These are phyloP conservation scores for Triticum dicoccoides DNA, from an alignment of 176 grass and related monocot genomes.

Conservation along the genomic window DNA sequence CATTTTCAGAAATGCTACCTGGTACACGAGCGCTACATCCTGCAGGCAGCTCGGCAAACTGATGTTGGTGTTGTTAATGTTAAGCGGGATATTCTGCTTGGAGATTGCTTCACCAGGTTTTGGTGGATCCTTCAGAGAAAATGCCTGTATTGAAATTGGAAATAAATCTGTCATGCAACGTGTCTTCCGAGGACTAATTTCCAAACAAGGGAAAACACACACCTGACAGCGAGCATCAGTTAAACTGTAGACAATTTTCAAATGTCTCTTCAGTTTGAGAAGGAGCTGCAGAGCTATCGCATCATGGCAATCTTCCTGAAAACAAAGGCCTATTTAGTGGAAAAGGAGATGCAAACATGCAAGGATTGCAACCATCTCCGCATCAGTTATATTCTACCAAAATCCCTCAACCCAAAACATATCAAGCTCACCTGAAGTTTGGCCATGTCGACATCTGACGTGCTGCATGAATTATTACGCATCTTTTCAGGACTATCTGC, in stretches of 20 bases:
- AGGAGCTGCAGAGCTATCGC: conserved; percentile 91
- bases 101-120: conserved; percentile 75
- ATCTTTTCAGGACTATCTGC: conserved; percentile 33
- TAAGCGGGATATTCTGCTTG: conserved; percentile 87
- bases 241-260: conserved; percentile 87
- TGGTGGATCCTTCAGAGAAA: conserved; percentile 87
- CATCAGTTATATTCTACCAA: conserved; percentile 5
- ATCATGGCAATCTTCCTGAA: conserved; percentile 82
- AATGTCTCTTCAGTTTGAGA: conserved; percentile 90
- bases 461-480: conserved; percentile 52
- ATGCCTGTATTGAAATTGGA: conserved; percentile 58
- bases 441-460: conserved; percentile 46
- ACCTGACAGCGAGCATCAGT: conserved; percentile 93
- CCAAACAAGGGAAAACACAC: conserved; percentile 6
- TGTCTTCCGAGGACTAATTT: conserved; percentile 16
- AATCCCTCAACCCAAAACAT: conserved; percentile 9
- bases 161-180: conserved; percentile 31
- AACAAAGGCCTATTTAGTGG: conserved; percentile 27
- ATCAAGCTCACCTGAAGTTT: conserved; percentile 69
- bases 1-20: conserved; percentile 47
- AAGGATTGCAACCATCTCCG: not conserved
- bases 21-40: conserved; percentile 70
- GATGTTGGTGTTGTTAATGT: conserved; percentile 46
- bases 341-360: conserved; percentile 11
- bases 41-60: conserved; percentile 59